phyloP scores from a whole-genome alignment of 768 basidiomycete species.

The Tricholoma matsutake region DNA sequence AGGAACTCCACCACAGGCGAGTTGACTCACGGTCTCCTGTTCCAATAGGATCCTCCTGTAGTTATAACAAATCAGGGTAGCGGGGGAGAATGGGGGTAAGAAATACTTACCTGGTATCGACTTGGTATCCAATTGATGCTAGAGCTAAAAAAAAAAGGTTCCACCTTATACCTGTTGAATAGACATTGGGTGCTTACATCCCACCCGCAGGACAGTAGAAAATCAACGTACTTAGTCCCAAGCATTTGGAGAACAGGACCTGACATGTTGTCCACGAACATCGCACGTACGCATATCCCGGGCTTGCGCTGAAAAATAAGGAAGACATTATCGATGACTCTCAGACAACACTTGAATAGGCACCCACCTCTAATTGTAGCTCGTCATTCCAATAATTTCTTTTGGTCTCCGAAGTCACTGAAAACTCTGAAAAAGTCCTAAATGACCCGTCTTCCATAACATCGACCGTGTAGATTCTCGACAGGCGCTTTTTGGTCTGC shows the following conservation, averaged over 20 bases:
- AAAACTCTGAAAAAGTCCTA: background rate
- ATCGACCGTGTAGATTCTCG: background rate
- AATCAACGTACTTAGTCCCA: background rate
- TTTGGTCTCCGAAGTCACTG: background rate
- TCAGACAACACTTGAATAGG: background rate
- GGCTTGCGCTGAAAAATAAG: background rate
- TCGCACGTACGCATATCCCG: background rate
- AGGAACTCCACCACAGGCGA: too few species aligned
- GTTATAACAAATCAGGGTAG: too few species aligned
- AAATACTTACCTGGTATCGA: slow-evolving; percentile 58
- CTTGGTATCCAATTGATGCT: slow-evolving; percentile 69
- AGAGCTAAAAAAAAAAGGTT: slow-evolving; percentile 68
- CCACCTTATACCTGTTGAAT: slow-evolving; percentile 47
- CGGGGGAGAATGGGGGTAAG: too few species aligned
- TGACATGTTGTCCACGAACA: background rate
- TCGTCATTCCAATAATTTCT: background rate
- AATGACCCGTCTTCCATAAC: background rate
- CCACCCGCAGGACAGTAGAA: background rate
- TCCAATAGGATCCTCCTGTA: background rate
- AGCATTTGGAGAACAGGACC: background rate
- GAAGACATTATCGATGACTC: too few species aligned
- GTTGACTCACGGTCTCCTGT: background rate
- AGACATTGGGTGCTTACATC: background rate
- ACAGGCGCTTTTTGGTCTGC: too few species aligned
- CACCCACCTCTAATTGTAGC: background rate